phyloP scores from a whole-genome alignment of 257 asterid genomes.

The Scutellaria minor region DNA sequence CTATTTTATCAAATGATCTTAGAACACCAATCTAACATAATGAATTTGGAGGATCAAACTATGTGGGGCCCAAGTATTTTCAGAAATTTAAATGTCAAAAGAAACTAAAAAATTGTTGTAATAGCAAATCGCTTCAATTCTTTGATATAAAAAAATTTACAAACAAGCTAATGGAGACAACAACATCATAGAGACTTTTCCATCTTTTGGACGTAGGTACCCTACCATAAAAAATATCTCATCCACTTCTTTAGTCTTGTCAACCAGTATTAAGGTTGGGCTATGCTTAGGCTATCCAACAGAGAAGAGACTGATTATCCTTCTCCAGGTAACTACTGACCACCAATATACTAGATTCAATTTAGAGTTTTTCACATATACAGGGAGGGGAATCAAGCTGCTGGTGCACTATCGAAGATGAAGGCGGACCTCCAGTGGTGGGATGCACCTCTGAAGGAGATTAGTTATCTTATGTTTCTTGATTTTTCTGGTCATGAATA shows the following conservation, averaged over 20 bases:
- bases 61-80: background rate
- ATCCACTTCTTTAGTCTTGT: background rate
- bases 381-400: too few species aligned
- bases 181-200: background rate
- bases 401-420: too few species aligned
- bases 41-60: background rate
- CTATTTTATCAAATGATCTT: background rate
- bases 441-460: too few species aligned
- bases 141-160: background rate
- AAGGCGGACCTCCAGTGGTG: too few species aligned
- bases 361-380: too few species aligned
- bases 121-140: background rate
- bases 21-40: background rate
- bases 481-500: too few species aligned
- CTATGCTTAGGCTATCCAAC: conserved; percentile 11
- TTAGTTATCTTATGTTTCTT: too few species aligned
- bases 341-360: too few species aligned
- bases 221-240: background rate
- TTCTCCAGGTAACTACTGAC: background rate
- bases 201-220: conserved; percentile 13
- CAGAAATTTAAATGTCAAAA: background rate
- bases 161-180: background rate
- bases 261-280: background rate
- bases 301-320: background rate
- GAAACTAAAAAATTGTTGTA: background rate